Conservation (phyloP, 768 basidiomycete genomes). For the Termitomyces sp. region DNA sequence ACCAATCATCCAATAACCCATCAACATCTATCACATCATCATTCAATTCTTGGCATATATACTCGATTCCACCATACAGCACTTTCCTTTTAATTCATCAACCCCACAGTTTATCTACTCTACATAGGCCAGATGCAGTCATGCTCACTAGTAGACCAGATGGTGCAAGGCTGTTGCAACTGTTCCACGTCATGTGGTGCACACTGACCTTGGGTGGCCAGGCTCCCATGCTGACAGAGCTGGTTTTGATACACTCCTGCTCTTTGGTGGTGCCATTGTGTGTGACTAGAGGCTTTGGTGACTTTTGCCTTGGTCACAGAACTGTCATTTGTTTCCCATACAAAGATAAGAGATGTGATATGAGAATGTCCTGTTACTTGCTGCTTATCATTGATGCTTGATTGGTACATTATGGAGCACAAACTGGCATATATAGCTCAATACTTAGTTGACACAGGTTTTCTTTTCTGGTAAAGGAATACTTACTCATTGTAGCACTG, state of each 20-base stretch:
- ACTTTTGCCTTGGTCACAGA: conserved; percentile 38
- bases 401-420: no score
- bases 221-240: conserved; percentile 46
- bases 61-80: conserved; percentile 60
- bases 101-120: conserved; percentile 80
- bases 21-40: conserved; percentile 40
- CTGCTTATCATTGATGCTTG: no score
- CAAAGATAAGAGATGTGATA: neutral
- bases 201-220: conserved; percentile 81
- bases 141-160: conserved; percentile 67
- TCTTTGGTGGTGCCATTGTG: conserved; percentile 27
- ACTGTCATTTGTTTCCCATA: conserved; percentile 16
- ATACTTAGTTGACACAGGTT: no score
- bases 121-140: conserved; percentile 79
- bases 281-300: conserved; percentile 34
- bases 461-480: no score
- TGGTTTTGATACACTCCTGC: conserved; percentile 16
- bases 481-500: no score
- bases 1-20: conserved; percentile 27
- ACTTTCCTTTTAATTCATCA: conserved; percentile 62
- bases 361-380: no score
- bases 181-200: conserved; percentile 80
- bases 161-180: conserved; percentile 56
- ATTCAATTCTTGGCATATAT: conserved; percentile 55
- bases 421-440: no score